Evolutionary conservation across 2,329 filamentous ascomycete genomes (phyloP).

Genomic region (Ophiostoma angusticollis): DNA sequence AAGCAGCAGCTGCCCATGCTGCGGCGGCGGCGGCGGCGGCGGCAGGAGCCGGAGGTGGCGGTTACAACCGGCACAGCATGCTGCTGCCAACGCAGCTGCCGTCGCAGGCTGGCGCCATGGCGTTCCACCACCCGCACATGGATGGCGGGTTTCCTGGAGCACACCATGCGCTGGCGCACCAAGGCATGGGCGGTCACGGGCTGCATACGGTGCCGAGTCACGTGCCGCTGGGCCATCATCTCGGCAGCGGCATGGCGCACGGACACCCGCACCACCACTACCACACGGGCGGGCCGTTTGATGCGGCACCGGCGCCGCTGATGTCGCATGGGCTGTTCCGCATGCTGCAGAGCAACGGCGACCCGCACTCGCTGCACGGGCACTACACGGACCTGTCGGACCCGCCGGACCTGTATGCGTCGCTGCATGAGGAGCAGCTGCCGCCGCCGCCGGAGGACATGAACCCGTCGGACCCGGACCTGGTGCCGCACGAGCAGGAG

Average conservation of each 20-base stretch:
- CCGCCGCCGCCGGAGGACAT: conserved; percentile 69
- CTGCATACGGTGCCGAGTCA: conserved; percentile 9
- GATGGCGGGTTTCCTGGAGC: conserved; percentile 5
- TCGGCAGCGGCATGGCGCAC: conserved; percentile 17
- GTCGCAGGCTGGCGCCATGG: conserved; percentile 25
- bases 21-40: conserved; percentile 2
- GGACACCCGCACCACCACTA: conserved; percentile 29
- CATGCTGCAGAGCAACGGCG: conserved; percentile 62
- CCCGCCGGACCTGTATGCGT: conserved; percentile 64
- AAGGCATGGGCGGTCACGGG: neutral
- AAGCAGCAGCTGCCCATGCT: conserved; percentile 25
- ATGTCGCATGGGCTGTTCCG: conserved; percentile 63
- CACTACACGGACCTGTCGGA: conserved; percentile 64
- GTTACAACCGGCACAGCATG: conserved; percentile 44
- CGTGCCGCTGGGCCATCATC: neutral
- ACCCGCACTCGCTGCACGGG: conserved; percentile 51
- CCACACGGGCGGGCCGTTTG: conserved; percentile 35
- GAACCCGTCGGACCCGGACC: conserved; percentile 63
- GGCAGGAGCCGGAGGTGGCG: too few relatives aligned
- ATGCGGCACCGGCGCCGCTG: conserved; percentile 42
- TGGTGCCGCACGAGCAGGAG: conserved; percentile 67
- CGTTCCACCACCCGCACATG: conserved; percentile 10
- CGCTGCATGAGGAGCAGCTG: conserved; percentile 59
- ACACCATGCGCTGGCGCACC: conserved; percentile 1
- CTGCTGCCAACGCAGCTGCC: conserved; percentile 44